These are phyloP conservation scores for Tricholoma furcatifolium DNA, from an alignment of 768 basidiomycete species.

Conservation along the genomic window DNA sequence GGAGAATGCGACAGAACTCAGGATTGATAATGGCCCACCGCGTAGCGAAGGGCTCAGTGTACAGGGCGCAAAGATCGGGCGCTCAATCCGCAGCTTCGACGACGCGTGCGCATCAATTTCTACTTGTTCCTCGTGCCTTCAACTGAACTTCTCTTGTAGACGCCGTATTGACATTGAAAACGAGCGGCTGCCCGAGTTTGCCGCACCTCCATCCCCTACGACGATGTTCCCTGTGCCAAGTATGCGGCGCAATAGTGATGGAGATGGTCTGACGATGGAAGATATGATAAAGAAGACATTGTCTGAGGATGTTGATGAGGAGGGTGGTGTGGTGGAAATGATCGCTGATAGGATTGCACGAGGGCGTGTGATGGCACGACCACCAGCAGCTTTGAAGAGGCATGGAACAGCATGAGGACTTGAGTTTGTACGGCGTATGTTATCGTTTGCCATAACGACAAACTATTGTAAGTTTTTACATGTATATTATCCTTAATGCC, in stretches of 20 bases:
- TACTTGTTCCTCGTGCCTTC: background rate
- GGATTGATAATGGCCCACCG: conserved; percentile 29
- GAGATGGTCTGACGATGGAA: conserved; percentile 59
- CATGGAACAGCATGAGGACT: conserved; percentile 49
- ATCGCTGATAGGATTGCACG: conserved; percentile 64
- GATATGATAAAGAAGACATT: conserved; percentile 60
- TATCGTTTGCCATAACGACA: no score
- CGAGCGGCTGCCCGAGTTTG: conserved; percentile 68
- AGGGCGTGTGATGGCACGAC: conserved; percentile 41
- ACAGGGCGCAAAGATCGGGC: conserved; percentile 55
- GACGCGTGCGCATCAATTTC: conserved; percentile 58
- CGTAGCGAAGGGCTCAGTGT: conserved; percentile 57
- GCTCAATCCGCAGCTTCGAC: conserved; percentile 68
- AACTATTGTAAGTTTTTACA: no score
- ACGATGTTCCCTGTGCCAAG: conserved; percentile 61
- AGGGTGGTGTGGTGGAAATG: conserved; percentile 53
- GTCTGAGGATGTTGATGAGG: conserved; percentile 54
- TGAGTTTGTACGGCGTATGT: no score
- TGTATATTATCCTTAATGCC: no score
- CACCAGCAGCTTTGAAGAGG: conserved; percentile 59
- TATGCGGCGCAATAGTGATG: conserved; percentile 50
- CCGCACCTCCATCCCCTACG: conserved; percentile 28
- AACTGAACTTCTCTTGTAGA: conserved; percentile 30
- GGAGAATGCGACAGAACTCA: conserved; percentile 73
- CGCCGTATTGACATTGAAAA: conserved; percentile 73